Conservation (phyloP, 164 flowering plant genomes). For the Akebia trifoliata region DNA sequence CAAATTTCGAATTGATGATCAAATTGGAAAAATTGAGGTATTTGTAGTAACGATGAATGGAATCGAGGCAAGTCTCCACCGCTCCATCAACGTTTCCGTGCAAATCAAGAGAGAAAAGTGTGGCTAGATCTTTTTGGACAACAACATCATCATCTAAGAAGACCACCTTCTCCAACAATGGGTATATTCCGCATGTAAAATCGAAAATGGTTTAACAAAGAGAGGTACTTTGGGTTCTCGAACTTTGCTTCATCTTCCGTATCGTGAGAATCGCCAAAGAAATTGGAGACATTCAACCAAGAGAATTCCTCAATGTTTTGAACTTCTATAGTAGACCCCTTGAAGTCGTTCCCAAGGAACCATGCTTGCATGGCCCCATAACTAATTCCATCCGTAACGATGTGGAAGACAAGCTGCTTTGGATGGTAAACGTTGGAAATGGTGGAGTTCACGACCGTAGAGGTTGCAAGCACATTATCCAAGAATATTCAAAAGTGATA, state of each 20-base stretch:
- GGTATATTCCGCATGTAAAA: constrained; percentile 74
- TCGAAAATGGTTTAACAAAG: constrained; percentile 57
- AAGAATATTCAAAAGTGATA: constrained; percentile 78
- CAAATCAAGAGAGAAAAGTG: too few species aligned
- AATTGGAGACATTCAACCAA: constrained; percentile 57
- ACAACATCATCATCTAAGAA: too few species aligned
- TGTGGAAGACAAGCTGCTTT: constrained; percentile 70
- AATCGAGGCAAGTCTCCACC: too few species aligned
- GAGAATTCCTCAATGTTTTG: constrained; percentile 57
- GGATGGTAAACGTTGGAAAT: constrained; percentile 65
- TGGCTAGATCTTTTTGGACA: too few species aligned
- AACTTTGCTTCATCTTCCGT: constrained; percentile 40
- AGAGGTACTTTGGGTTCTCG: constrained; percentile 45
- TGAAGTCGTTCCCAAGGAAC: constrained; percentile 59
- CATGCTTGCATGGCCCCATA: constrained; percentile 72
- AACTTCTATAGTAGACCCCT: constrained; percentile 53
- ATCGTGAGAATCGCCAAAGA: constrained; percentile 42
- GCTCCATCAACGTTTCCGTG: too few species aligned
- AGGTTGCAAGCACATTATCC: constrained; percentile 58
- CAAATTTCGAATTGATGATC: too few species aligned
- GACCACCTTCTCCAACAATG: too few species aligned
- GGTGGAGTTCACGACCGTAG: constrained; percentile 69
- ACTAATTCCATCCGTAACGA: constrained; percentile 54
- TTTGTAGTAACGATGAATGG: too few species aligned
- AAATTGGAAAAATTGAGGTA: too few species aligned